Conservation (phyloP, 2,329 filamentous ascomycete genomes). For the Orbilia brochopaga region DNA sequence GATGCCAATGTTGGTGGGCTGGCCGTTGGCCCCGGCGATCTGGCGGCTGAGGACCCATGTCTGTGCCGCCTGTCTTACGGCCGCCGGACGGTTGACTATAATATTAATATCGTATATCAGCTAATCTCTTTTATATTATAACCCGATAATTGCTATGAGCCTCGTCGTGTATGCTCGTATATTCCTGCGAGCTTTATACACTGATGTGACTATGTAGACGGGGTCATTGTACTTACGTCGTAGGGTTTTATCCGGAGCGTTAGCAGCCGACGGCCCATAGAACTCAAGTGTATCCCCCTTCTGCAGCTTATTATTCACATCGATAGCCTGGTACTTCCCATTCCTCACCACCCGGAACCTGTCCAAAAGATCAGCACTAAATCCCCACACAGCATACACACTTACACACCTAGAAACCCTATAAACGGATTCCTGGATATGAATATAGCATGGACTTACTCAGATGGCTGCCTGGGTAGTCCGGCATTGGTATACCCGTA, state of each 20-base stretch:
- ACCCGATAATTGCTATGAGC: too few relatives aligned
- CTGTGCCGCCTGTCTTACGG: background rate
- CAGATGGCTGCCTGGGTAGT: constrained; percentile 18
- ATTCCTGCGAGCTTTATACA: too few relatives aligned
- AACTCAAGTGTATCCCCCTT: constrained; percentile 37
- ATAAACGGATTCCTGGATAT: too few relatives aligned
- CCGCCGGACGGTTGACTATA: too few relatives aligned
- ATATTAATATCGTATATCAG: too few relatives aligned
- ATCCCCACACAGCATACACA: background rate
- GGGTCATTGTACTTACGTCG: constrained; percentile 8
- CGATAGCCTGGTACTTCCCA: constrained; percentile 23
- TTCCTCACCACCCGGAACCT: constrained; percentile 33
- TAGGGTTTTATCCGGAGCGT: constrained; percentile 8
- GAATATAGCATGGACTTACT: constrained; percentile 14
- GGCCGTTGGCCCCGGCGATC: background rate
- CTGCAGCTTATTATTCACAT: constrained; percentile 18
- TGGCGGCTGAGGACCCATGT: constrained; percentile 12
- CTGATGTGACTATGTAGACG: too few relatives aligned
- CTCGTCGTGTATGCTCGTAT: too few relatives aligned
- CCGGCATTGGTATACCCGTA: constrained; percentile 32
- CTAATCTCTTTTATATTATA: too few relatives aligned
- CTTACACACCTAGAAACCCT: too few relatives aligned
- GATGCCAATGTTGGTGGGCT: background rate
- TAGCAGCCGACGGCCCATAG: constrained; percentile 8
- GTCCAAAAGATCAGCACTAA: background rate